Base-by-base conservation (phyloP, 1,284 basidiomycete species). In the Melampsora occidentalis region DNA sequence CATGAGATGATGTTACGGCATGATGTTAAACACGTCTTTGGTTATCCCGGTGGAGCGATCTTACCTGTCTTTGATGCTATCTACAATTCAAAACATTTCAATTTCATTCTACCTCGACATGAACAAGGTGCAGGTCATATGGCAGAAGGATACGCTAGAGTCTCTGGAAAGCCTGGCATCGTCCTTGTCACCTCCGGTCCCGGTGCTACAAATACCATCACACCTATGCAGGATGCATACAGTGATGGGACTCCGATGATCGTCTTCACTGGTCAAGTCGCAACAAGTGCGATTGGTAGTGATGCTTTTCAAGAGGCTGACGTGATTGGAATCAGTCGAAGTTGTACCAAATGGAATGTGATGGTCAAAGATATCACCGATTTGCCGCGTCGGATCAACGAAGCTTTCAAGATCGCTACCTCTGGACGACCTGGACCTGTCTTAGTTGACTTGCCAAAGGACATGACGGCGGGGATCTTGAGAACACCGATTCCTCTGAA, bases 1-100 rank as follows among this genome's bases (percentile, higher is more conserved):
- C 94, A 99, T 84, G 95, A 99, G 85, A 98, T 99, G 96, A 97
- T 99, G 93, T 90, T 95, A 77, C 88, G 96, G 72, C 96, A 99
- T 84, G 89, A 88, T 77, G 95, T 99, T 81, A 97, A 96, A 84
- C 92, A 98, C 82, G 89, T 99, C 69, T 99, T 99, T 82, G 96
- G 96, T 65, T 99, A 99, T 85, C 96, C 96, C 20, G 96, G 96
- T 66, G 80, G 95, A 78, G 96, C 96, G 67, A 98, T 98, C 82
- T 89, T 98, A 22, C 97, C 96, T 80, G 96, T 99, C 57, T 99
- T 98, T 84, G 96, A 99, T 84, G 96, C 97, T 82, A 99, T 98
- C 84, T 91, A 98, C 87, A 91, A 97, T 84, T 97, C 94, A 12
- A 88, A 90, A 20, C 90, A 97, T 84, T 98, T 99, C 81, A 90